phyloP scores from a whole-genome alignment of 2,329 filamentous ascomycete species.

The Fusarium falciforme region DNA sequence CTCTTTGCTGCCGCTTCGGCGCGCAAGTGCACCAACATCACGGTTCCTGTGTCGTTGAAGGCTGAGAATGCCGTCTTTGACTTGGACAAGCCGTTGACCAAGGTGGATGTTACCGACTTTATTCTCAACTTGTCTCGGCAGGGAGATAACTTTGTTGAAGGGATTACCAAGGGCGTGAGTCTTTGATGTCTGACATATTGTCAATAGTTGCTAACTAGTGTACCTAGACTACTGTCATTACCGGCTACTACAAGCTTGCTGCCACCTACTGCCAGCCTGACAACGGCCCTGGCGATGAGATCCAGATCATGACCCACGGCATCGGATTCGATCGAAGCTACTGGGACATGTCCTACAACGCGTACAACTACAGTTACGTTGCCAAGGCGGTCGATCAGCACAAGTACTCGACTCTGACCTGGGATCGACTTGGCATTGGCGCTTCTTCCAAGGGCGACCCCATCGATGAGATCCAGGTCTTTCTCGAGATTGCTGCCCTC shows the following conservation, averaged over 20 bases:
- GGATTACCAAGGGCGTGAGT: constrained; percentile 57
- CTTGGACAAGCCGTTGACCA: constrained; percentile 57
- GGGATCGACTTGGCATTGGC: constrained; percentile 72
- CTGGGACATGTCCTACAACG: constrained; percentile 69
- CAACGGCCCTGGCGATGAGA: constrained; percentile 49
- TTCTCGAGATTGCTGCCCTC: constrained; percentile 69
- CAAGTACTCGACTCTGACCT: constrained; percentile 69
- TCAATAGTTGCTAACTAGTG: constrained; percentile 1
- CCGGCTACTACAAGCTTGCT: constrained; percentile 67
- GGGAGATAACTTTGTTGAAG: constrained; percentile 61
- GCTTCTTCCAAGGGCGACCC: constrained; percentile 69
- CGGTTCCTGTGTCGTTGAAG: constrained; percentile 65
- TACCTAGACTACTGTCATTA: constrained; percentile 59
- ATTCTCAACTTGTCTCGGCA: constrained; percentile 61
- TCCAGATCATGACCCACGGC: constrained; percentile 57
- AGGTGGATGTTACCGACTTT: constrained; percentile 69
- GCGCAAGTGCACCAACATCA: constrained; percentile 60
- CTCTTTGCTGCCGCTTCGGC: constrained; percentile 47
- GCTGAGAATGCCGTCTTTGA: constrained; percentile 66
- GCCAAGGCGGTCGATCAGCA: constrained; percentile 63
- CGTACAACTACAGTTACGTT: constrained; percentile 73
- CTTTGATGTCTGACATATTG: background rate
- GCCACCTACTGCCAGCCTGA: constrained; percentile 72
- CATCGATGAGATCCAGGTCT: constrained; percentile 68
- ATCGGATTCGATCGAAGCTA: constrained; percentile 61